These are phyloP conservation scores for Pseudogymnoascus sp. DNA, from an alignment of 2,329 filamentous ascomycete genomes.

Conservation along the genomic window DNA sequence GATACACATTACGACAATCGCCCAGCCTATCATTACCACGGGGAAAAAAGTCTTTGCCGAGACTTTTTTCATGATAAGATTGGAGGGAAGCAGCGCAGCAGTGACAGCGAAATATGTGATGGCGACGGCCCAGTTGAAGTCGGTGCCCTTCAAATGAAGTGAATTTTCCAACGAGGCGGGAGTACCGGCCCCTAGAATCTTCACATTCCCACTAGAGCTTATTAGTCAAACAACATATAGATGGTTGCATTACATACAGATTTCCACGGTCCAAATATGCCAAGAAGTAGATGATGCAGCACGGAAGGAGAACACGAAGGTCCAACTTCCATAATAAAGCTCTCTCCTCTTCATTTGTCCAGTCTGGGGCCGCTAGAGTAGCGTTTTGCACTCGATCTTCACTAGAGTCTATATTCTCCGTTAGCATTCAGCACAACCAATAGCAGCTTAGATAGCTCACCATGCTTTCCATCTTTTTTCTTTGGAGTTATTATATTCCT, in stretches of 20 bases:
- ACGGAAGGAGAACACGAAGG: background rate
- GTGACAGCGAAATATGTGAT: conserved; percentile 20
- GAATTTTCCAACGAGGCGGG: conserved; percentile 11
- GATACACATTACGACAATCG: conserved; percentile 7
- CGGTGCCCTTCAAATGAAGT: conserved; percentile 15
- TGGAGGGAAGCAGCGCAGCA: conserved; percentile 17
- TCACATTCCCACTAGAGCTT: conserved; percentile 12
- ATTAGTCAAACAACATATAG: no score
- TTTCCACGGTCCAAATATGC: conserved; percentile 19
- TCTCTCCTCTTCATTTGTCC: no score
- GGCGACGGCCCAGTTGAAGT: conserved; percentile 21
- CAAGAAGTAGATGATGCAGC: conserved; percentile 20
- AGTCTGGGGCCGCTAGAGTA: no score
- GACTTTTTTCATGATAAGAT: conserved; percentile 19
- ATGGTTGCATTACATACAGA: background rate
- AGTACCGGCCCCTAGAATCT: conserved; percentile 15
- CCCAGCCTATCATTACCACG: conserved; percentile 7
- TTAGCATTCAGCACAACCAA: no score
- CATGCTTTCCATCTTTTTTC: no score
- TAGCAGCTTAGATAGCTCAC: no score
- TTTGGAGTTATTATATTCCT: no score
- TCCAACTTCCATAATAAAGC: no score
- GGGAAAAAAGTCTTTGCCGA: conserved; percentile 14
- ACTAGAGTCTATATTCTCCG: no score
- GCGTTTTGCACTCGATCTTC: no score